phyloP scores from a whole-genome alignment of 805 yeast species.

The Saccharomycopsis sp. region DNA sequence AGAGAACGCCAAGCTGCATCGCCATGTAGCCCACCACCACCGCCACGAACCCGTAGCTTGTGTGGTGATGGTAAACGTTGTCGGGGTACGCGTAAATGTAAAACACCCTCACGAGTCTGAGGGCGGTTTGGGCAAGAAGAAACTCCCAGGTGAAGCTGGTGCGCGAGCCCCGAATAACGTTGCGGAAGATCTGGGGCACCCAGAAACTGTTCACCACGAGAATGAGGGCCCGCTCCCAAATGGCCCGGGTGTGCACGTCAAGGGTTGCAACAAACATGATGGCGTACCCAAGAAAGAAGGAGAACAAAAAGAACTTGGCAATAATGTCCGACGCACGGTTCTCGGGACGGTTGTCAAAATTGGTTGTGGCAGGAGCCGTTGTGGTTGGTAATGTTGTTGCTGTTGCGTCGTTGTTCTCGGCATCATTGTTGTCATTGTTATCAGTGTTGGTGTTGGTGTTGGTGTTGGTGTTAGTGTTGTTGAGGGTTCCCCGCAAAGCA shows the following conservation, averaged over 20 bases:
- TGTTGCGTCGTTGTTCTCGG: constrained; percentile 21
- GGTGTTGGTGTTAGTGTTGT: too few relatives aligned
- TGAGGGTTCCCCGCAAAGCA: constrained; percentile 54
- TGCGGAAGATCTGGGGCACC: constrained; percentile 83
- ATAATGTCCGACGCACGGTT: constrained; percentile 53
- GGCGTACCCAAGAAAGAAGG: constrained; percentile 48
- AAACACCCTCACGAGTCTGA: constrained; percentile 55
- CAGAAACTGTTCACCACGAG: constrained; percentile 63
- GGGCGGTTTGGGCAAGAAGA: constrained; percentile 54
- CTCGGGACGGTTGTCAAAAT: constrained; percentile 35
- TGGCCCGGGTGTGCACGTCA: neutral
- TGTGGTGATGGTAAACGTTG: constrained; percentile 67
- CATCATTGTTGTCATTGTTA: constrained; percentile 18
- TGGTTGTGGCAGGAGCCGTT: constrained; percentile 23
- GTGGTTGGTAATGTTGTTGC: constrained; percentile 3
- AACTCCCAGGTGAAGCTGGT: constrained; percentile 67
- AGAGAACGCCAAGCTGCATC: constrained; percentile 49
- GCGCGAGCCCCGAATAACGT: constrained; percentile 59
- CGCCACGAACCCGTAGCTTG: constrained; percentile 42
- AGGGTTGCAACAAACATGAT: constrained; percentile 41
- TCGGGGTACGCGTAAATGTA: constrained; percentile 42
- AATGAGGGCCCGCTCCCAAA: constrained; percentile 49
- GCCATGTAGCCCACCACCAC: constrained; percentile 45
- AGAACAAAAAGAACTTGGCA: constrained; percentile 44
- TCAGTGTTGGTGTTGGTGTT: constrained; percentile 16